Evolutionary conservation across 2,329 filamentous ascomycete genomes (phyloP).

Genomic region (Xylariomycetidae sp.): DNA sequence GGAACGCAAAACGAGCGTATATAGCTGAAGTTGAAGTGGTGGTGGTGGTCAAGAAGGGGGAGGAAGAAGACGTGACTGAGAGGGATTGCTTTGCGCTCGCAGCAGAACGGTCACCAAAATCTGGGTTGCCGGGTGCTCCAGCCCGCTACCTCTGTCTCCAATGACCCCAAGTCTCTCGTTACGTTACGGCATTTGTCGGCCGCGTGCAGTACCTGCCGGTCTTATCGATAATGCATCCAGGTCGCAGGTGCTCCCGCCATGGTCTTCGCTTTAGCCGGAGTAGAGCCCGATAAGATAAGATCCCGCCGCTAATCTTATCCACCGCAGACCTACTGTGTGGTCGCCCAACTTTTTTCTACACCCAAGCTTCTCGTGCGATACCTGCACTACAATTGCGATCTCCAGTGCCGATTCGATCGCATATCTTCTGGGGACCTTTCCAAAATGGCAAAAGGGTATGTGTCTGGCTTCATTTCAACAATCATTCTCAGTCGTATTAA

Average conservation of each 20-base stretch:
- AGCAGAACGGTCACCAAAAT: constrained; percentile 21
- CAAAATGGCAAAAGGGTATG: constrained; percentile 28
- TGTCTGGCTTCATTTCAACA: background rate
- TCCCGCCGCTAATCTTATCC: too few relatives aligned
- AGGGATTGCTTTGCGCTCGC: constrained; percentile 18
- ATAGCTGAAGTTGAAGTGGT: background rate
- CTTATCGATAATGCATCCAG: constrained; percentile 21
- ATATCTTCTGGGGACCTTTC: too few relatives aligned
- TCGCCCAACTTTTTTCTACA: constrained; percentile 15
- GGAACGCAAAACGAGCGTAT: background rate
- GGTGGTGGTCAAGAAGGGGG: too few relatives aligned
- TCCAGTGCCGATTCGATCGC: too few relatives aligned
- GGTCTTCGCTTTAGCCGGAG: background rate
- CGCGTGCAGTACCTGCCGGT: constrained; percentile 10
- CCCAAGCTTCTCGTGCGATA: background rate
- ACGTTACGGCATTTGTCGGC: constrained; percentile 22
- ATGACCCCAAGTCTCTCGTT: constrained; percentile 15
- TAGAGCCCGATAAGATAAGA: background rate
- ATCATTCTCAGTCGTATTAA: constrained; percentile 8
- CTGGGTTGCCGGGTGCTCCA: constrained; percentile 14
- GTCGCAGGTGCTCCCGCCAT: background rate
- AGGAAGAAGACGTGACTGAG: background rate
- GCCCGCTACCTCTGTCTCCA: constrained; percentile 9
- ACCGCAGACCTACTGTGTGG: too few relatives aligned
- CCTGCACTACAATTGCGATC: too few relatives aligned